Conservation (phyloP, 2,329 filamentous ascomycete species). For the Ilyonectria robusta region DNA sequence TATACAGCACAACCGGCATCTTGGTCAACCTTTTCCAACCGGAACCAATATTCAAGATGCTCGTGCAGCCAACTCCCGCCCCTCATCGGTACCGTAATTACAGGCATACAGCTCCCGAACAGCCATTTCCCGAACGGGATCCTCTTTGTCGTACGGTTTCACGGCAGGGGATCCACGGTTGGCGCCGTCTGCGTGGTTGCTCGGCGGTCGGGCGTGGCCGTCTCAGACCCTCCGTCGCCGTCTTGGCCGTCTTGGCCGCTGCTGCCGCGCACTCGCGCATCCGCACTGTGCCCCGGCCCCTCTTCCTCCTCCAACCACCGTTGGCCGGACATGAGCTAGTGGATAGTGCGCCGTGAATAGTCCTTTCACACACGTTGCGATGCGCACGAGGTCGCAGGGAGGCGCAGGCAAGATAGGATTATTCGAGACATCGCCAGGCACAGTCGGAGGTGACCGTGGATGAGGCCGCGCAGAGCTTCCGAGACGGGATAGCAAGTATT, state of each 20-base stretch:
- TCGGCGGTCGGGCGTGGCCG: constrained; percentile 29
- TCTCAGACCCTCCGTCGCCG: constrained; percentile 21
- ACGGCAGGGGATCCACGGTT: constrained; percentile 24
- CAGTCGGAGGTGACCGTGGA: constrained; percentile 1
- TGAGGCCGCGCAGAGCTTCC: background rate
- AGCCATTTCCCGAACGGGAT: constrained; percentile 3
- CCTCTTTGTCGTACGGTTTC: constrained; percentile 28
- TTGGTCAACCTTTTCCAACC: background rate
- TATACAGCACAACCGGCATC: background rate
- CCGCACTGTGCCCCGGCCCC: constrained; percentile 21
- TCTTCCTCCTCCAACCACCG: constrained; percentile 1
- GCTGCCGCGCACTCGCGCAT: constrained; percentile 23
- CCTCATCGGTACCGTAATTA: background rate
- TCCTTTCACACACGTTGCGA: background rate
- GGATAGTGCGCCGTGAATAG: background rate
- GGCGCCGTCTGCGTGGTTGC: constrained; percentile 6
- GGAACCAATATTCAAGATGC: background rate
- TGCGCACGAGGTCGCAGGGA: constrained; percentile 4
- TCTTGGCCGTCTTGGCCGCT: constrained; percentile 24
- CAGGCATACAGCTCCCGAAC: background rate
- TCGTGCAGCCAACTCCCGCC: background rate
- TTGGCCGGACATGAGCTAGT: background rate
- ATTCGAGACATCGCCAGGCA: background rate
- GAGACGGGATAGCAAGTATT: background rate
- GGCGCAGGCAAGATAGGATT: constrained; percentile 1